These are phyloP conservation scores for Ceratocystiopsis sp. DNA, from an alignment of 2,329 filamentous ascomycete genomes.

Conservation along the genomic window DNA sequence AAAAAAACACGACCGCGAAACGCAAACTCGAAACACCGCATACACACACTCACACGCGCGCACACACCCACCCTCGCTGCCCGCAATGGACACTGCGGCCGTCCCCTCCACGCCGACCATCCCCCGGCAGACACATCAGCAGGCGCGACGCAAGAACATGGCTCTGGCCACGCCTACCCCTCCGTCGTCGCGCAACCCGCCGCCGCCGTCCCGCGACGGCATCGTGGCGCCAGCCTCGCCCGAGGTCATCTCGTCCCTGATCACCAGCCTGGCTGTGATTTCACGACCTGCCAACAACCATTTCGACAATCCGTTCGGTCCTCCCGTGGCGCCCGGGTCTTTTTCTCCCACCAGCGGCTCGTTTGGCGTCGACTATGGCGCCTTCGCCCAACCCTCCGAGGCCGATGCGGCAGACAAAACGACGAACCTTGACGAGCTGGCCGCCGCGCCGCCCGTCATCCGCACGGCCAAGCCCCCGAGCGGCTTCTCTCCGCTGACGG, in stretches of 20 bases:
- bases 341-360: conserved; percentile 26
- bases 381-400: conserved; percentile 35
- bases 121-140: conserved; percentile 15
- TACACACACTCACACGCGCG: not conserved
- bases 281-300: conserved; percentile 51
- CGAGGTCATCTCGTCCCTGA: conserved; percentile 52
- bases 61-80: not conserved
- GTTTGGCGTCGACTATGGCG: conserved; percentile 60
- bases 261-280: conserved; percentile 52
- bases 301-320: conserved; percentile 42
- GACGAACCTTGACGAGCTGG: conserved; percentile 38
- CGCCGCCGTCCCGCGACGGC: conserved; percentile 7
- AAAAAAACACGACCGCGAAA: too few species aligned
- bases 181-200: conserved; percentile 1
- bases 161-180: conserved; percentile 1
- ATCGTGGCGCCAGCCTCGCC: conserved; percentile 21
- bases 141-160: conserved; percentile 15
- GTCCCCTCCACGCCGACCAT: conserved; percentile 12
- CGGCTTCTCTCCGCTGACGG: conserved; percentile 55
- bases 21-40: not conserved
- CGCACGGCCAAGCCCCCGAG: conserved; percentile 70
- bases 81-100: conserved; percentile 8
- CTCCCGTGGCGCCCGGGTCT: conserved; percentile 20
- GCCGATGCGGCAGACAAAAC: conserved; percentile 30
- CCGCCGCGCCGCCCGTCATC: conserved; percentile 52